Percentiles rank a stretch among this genome's conserved stretches.
phyloP scores from a whole-genome alignment of 345 rosid species.

The Dovyalis caffra region DNA sequence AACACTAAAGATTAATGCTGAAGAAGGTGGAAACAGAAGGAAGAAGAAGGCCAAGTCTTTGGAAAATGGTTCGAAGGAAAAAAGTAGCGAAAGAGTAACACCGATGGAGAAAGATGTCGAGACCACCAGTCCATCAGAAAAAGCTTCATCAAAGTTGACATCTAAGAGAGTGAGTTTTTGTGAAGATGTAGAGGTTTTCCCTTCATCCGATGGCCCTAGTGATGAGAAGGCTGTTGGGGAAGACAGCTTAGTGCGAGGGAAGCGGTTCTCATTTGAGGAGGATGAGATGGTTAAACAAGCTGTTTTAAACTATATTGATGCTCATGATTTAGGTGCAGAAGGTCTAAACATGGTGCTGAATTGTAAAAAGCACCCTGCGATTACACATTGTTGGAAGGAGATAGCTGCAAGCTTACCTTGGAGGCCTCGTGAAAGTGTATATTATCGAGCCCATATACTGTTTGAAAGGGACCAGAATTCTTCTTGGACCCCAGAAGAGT shows the following conservation, averaged over 20 bases:
- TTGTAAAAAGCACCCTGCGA: conserved; percentile 35
- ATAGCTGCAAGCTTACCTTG: conserved; percentile 59
- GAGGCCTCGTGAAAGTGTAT: conserved; percentile 46
- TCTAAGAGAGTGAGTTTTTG: conserved; percentile 66
- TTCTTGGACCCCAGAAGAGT: conserved; percentile 65
- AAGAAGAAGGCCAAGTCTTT: conserved; percentile 34
- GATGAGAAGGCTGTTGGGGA: conserved; percentile 16
- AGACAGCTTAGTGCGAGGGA: conserved; percentile 48
- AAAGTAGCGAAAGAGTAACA: conserved; percentile 13
- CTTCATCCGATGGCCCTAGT: conserved; percentile 26
- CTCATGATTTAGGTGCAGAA: conserved; percentile 56
- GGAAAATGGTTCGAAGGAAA: conserved; percentile 9
- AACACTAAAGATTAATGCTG: neutral
- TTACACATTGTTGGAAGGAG: conserved; percentile 70
- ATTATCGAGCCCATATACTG: conserved; percentile 58
- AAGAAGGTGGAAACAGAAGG: conserved; percentile 19
- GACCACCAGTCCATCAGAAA: conserved; percentile 11
- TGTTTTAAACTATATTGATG: conserved; percentile 51
- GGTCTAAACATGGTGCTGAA: conserved; percentile 60
- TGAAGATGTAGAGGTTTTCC: conserved; percentile 59
- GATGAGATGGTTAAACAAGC: conserved; percentile 51
- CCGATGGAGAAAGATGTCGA: neutral
- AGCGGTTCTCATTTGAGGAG: conserved; percentile 71
- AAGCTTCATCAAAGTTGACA: conserved; percentile 28
- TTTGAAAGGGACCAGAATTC: conserved; percentile 52